phyloP scores from a whole-genome alignment of 2,329 filamentous ascomycete genomes.

The Septoria linicola region DNA sequence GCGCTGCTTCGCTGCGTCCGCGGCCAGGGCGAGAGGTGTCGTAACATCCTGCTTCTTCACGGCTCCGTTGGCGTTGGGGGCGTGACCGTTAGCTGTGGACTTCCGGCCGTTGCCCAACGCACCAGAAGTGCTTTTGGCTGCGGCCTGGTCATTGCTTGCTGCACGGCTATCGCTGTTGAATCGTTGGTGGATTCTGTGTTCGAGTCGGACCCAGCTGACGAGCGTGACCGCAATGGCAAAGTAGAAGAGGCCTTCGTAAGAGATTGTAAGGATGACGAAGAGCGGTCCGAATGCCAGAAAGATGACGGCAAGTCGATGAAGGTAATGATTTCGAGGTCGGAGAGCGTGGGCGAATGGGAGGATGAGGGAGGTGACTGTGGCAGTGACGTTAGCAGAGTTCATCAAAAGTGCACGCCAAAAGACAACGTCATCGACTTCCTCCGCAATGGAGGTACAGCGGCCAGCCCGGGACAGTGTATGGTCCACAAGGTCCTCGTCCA shows the following conservation, averaged over 20 bases:
- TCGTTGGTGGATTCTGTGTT: conserved; percentile 66
- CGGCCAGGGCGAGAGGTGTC: conserved; percentile 38
- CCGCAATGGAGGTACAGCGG: neutral
- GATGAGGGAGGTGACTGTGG: conserved; percentile 67
- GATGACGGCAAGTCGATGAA: conserved; percentile 82
- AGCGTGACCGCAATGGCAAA: conserved; percentile 80
- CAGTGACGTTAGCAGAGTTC: conserved; percentile 1
- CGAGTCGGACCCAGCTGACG: conserved; percentile 86
- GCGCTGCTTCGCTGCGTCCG: conserved; percentile 38
- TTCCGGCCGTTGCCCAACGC: conserved; percentile 24
- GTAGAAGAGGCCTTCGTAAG: conserved; percentile 96
- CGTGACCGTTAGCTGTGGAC: conserved; percentile 18
- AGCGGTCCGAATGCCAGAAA: conserved; percentile 91
- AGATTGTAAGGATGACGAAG: conserved; percentile 95
- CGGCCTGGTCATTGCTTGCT: neutral
- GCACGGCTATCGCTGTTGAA: neutral
- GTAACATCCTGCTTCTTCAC: conserved; percentile 23
- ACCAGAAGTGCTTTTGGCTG: conserved; percentile 11
- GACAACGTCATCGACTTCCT: neutral
- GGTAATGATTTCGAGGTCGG: conserved; percentile 79
- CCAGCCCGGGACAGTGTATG: neutral
- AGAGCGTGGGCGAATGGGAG: conserved; percentile 80
- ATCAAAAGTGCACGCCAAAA: conserved; percentile 18
- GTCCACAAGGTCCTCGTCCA: neutral
- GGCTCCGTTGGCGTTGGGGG: conserved; percentile 7